These are phyloP conservation scores for Aureobasidium sp. DNA, from an alignment of 2,329 filamentous ascomycete genomes.

Conservation along the genomic window DNA sequence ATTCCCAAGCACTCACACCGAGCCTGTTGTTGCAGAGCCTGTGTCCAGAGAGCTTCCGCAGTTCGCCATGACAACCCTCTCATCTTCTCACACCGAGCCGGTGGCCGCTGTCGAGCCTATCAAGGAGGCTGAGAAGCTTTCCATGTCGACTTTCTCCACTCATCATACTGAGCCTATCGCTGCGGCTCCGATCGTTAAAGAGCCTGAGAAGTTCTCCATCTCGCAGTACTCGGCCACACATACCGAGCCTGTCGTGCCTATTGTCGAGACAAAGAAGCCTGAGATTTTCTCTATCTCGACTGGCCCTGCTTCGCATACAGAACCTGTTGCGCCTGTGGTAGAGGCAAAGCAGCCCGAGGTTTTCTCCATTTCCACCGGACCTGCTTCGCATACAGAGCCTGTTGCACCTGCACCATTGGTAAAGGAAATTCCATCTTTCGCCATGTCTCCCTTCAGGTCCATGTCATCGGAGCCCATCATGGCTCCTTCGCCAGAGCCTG, in stretches of 20 bases:
- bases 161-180: constrained; percentile 16
- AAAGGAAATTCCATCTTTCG: neutral
- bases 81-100: constrained; percentile 27
- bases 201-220: constrained; percentile 2
- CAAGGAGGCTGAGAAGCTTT: neutral
- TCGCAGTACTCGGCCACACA: neutral
- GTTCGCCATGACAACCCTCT: constrained; percentile 24
- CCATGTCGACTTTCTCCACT: constrained; percentile 2
- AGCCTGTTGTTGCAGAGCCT: constrained; percentile 20
- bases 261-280: neutral
- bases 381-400: constrained; percentile 16
- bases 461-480: neutral
- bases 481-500: neutral
- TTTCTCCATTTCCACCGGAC: neutral
- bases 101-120: constrained; percentile 1
- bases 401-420: neutral
- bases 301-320: constrained; percentile 13
- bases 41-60: neutral
- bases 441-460: constrained; percentile 4
- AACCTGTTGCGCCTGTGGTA: neutral
- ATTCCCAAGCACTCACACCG: constrained; percentile 27
- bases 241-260: neutral
- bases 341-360: neutral
- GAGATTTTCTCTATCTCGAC: neutral
- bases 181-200: neutral